Evolutionary conservation across 2,329 filamentous ascomycete genomes (phyloP), one percentile per base, ranked within the genome.

Genomic region (Colletotrichum endophyticum): DNA sequence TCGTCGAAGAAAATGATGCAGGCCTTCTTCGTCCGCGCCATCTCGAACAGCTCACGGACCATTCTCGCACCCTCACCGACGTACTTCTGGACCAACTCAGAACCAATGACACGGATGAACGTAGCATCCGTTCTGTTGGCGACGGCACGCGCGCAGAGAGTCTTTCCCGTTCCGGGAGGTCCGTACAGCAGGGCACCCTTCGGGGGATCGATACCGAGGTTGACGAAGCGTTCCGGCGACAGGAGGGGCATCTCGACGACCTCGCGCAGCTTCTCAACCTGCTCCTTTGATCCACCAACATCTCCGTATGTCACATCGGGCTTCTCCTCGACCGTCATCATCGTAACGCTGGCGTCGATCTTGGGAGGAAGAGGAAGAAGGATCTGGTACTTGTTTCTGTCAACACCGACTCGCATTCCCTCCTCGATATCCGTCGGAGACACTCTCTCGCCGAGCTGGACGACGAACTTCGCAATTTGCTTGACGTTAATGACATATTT

Each of bases 401-500:
- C 97, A 84, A 99, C 97, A 86, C 96, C 97, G 78, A 99, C 97
- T 80, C 97, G 93, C 97, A 99, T 99, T 79, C 97, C 97, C 86
- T 99, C 97, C 84, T 99, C 97, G 82, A 99, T 99, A 92, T 99
- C 97, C 80, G 97, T 99, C 66, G 97, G 97, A 83, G 95, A 98
- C 81, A 99, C 97, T 79, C 97, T 94, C 84, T 99, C 97, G 81
- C 97, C 97, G 69, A 99, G 92, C 86, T 98, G 97, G 79, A 99
- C 97, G 67, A 99, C 97, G 82, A 99, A 99, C 88, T 99, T 99
- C 83, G 97, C 97, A 82, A 99, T 99, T 87, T 99, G 97, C 90
- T 99, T 99, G 81, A 99, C 96, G 87, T 99, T 99, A 91, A 99
- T 99, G 82, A 99, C 96, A 89, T 99, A 99, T 93, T 99, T 99